Conservation (phyloP, 163 green algal genomes). For the Scenedesmus sp. region DNA sequence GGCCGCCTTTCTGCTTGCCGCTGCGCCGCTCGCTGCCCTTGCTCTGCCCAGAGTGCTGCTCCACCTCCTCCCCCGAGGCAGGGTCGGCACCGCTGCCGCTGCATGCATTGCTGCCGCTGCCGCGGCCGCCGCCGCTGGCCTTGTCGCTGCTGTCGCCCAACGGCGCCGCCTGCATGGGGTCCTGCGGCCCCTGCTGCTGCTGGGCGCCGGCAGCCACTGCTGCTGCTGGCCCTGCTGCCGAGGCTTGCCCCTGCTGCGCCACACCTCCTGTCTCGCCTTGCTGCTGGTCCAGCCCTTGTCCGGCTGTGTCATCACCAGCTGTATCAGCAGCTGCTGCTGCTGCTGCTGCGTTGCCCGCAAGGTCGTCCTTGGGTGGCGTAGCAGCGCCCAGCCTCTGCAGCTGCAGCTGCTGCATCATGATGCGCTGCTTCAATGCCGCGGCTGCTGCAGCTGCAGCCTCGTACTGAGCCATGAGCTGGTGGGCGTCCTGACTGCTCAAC, state of each 20-base stretch:
- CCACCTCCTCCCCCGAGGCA: background rate
- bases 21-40: background rate
- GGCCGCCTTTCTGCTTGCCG: background rate
- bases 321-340: background rate
- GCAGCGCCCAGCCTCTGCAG: background rate
- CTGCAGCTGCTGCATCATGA: background rate
- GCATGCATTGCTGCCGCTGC: background rate
- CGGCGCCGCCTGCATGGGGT: background rate
- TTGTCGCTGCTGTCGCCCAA: background rate
- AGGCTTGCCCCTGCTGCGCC: background rate
- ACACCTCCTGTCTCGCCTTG: background rate
- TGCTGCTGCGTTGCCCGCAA: background rate
- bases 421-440: background rate
- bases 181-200: background rate
- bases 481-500: background rate
- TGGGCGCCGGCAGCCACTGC: background rate
- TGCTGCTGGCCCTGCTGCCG: background rate
- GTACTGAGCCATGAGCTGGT: background rate
- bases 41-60: background rate
- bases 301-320: background rate
- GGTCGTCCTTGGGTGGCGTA: background rate
- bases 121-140: background rate
- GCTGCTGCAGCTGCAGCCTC: slow-evolving; percentile 13
- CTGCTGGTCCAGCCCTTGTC: background rate
- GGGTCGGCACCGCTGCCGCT: background rate